Evolutionary conservation across 495 filamentous ascomycete species (phyloP).

Genomic region (Talaromyces liani): DNA sequence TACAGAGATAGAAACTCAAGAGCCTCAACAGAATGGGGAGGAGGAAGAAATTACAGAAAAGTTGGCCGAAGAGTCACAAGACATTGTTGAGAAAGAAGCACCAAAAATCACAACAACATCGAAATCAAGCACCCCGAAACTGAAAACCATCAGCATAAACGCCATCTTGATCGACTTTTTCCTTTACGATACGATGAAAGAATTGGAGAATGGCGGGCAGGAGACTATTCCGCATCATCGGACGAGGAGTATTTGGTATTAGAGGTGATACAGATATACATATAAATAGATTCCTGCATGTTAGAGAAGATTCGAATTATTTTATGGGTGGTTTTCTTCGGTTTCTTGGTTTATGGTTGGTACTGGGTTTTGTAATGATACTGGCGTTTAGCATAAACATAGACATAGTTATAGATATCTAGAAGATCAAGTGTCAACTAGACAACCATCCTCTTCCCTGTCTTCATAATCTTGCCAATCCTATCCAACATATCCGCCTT

Average conservation of each 20-base stretch:
- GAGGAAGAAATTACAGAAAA: not conserved
- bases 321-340: not conserved
- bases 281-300: not conserved
- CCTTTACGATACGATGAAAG: constrained; percentile 89
- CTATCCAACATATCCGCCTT: constrained; percentile 54
- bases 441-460: not conserved
- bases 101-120: constrained; percentile 10
- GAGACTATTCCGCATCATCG: constrained; percentile 82
- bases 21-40: not conserved
- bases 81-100: constrained; percentile 6
- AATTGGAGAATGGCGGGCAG: constrained; percentile 51
- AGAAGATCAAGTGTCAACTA: not conserved
- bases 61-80: not conserved
- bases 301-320: not conserved
- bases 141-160: constrained; percentile 49
- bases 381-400: not conserved
- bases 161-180: constrained; percentile 95
- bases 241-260: constrained; percentile 96
- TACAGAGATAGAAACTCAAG: not conserved
- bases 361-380: too few relatives aligned
- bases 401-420: not conserved
- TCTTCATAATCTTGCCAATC: constrained; percentile 19
- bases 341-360: not conserved
- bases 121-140: constrained; percentile 20
- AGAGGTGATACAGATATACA: constrained; percentile 9